These are phyloP conservation scores for Rhodotorula graminis DNA, from an alignment of 768 basidiomycete genomes.

Conservation along the genomic window DNA sequence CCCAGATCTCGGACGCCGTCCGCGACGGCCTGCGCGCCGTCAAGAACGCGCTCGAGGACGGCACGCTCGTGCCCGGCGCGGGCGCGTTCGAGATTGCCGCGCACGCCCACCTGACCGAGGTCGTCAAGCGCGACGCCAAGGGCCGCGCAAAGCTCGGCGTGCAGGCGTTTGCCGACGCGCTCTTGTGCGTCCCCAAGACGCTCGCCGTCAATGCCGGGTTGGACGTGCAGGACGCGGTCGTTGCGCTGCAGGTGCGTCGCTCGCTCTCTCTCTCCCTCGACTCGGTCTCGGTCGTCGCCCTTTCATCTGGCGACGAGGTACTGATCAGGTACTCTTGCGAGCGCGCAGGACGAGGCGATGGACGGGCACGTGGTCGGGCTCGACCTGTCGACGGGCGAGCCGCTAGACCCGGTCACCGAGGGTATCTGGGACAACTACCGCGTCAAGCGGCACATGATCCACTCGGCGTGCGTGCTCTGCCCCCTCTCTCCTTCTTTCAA, in stretches of 20 bases:
- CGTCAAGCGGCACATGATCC: constrained; percentile 97
- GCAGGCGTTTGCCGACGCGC: constrained; percentile 90
- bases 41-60: constrained; percentile 93
- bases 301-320: neutral
- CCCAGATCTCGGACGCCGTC: constrained; percentile 96
- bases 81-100: constrained; percentile 96
- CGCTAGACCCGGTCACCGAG: constrained; percentile 89
- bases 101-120: constrained; percentile 67
- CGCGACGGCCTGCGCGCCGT: constrained; percentile 93
- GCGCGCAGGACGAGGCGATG: constrained; percentile 79
- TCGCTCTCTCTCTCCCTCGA: neutral
- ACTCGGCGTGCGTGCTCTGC: constrained; percentile 68
- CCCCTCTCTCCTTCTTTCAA: neutral
- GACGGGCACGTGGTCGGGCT: constrained; percentile 90
- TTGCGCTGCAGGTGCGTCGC: constrained; percentile 76
- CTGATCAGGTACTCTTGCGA: neutral
- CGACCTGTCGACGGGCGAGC: constrained; percentile 87
- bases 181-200: constrained; percentile 93
- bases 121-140: constrained; percentile 74
- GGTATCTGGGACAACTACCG: constrained; percentile 99
- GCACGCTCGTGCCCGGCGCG: constrained; percentile 83
- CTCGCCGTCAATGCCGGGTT: constrained; percentile 92
- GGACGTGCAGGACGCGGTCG: constrained; percentile 92
- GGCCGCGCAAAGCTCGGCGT: constrained; percentile 96
- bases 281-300: too few relatives aligned